A percentile compares a stretch with the other conserved stretches of the same genome.
These are phyloP conservation scores for Neocallimastix lanati DNA, from an alignment of 192 early-diverging fungal species.

Conservation along the genomic window DNA sequence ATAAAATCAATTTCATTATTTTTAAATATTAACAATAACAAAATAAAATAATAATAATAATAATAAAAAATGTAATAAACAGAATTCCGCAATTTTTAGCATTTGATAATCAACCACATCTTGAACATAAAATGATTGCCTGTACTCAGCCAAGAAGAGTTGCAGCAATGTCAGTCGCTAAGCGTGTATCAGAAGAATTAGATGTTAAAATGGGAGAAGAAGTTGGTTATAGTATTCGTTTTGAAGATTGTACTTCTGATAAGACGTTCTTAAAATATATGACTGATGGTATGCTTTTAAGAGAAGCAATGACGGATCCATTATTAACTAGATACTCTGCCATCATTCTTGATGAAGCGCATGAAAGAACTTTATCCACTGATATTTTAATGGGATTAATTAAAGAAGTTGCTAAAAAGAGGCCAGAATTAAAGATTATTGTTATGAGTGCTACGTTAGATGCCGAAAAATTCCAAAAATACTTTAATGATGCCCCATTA, in stretches of 20 bases:
- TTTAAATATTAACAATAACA: no score
- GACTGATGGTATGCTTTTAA: conserved; percentile 96
- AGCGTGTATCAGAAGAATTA: conserved; percentile 97
- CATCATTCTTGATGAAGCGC: conserved; percentile 93
- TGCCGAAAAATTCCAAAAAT: conserved; percentile 96
- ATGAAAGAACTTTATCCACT: conserved; percentile 88
- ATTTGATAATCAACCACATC: conserved; percentile 75
- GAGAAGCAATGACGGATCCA: conserved; percentile 94
- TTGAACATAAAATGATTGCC: conserved; percentile 78
- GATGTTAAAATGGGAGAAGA: conserved; percentile 78
- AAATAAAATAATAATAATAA: no score
- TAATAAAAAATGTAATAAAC: no score
- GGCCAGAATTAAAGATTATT: conserved; percentile 74
- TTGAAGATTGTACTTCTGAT: conserved; percentile 75
- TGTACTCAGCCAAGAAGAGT: no score
- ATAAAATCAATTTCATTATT: no score
- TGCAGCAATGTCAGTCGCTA: conserved; percentile 97
- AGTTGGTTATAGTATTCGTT: no score
- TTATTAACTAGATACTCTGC: conserved; percentile 72
- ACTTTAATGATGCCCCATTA: no score
- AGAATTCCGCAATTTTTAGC: conserved; percentile 92
- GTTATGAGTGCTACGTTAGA: conserved; percentile 98
- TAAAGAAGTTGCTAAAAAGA: conserved; percentile 57
- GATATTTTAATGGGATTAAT: conserved; percentile 97
- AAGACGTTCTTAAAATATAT: conserved; percentile 73